phyloP scores from a whole-genome alignment of 1,284 basidiomycete species.

The Caloboletus firmus region DNA sequence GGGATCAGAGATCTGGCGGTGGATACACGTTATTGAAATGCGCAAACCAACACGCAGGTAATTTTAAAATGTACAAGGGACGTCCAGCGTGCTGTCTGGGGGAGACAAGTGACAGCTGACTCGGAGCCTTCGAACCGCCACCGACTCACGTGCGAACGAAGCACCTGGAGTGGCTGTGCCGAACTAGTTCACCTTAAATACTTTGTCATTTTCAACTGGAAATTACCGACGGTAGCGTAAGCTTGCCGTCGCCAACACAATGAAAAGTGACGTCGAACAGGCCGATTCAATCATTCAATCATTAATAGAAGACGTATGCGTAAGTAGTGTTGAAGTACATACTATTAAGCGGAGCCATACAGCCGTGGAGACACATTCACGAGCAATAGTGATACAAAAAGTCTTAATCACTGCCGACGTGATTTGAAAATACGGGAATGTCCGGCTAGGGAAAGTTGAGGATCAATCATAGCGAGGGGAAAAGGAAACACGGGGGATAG shows the following conservation, averaged over 20 bases:
- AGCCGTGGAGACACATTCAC: slow-evolving; percentile 23
- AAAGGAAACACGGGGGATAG: slow-evolving; percentile 18
- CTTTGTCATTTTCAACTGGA: slow-evolving; percentile 24
- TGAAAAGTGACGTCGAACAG: slow-evolving; percentile 25
- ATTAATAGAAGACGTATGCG: slow-evolving; percentile 32
- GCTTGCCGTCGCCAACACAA: slow-evolving; percentile 13
- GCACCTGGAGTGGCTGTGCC: slow-evolving; percentile 31
- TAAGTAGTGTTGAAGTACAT: slow-evolving; percentile 37
- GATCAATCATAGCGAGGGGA: slow-evolving; percentile 26
- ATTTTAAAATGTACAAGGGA: slow-evolving; percentile 1
- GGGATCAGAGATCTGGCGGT: slow-evolving; percentile 27
- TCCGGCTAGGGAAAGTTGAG: slow-evolving; percentile 27
- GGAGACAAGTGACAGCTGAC: slow-evolving; percentile 1
- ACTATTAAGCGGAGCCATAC: slow-evolving; percentile 32
- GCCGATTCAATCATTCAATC: no score
- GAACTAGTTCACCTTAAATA: slow-evolving; percentile 32
- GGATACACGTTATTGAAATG: slow-evolving; percentile 32
- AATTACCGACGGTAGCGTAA: slow-evolving; percentile 32
- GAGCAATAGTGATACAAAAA: slow-evolving; percentile 36
- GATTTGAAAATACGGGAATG: slow-evolving; percentile 36
- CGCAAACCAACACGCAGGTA: slow-evolving; percentile 15
- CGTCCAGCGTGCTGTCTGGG: slow-evolving; percentile 8
- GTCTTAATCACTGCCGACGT: slow-evolving; percentile 27
- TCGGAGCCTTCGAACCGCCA: slow-evolving; percentile 22
- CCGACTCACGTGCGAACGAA: slow-evolving; percentile 24